Base-by-base conservation (phyloP, 2,329 filamentous ascomycete species). In the Arthroderma sp. region DNA sequence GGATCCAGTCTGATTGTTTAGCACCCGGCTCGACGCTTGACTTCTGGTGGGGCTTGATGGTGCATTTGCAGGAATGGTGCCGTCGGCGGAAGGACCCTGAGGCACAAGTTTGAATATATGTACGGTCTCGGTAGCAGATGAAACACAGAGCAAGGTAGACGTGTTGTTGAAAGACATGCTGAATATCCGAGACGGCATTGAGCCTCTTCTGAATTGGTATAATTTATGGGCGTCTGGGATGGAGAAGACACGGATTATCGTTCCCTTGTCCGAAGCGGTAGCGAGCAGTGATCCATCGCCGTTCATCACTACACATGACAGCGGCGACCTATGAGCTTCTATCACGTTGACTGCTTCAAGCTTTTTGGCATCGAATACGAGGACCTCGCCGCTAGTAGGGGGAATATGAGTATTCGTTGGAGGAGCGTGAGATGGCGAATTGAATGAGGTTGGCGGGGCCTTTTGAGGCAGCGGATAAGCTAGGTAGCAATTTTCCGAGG, bases 91-190 rank as follows among this genome's bases (percentile, higher is more conserved):
- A 9, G 56, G 51, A 2, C 57, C 43, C 65, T 70, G 43, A 4
- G 61, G 60, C 28, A 70, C 71, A 15, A 98, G 73, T 44, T 88
- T 85, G 69, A 98, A 98, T 42, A 98, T 87, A 61, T 98, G 91
- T 6, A 98, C 82, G 0, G 91, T 98, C 57, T 98, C 91, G 0
- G 88, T 94, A 1, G 87, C 88, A 3, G 89, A 96, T 4, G 91
- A 96, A 36, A 98, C 88, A 57, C 88, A 95, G 32, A 98, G 76
- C 7, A 98, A 72, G 1, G 88, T 94, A 2, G 88, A 94, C 47
- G 84, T 87, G 41, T 87, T 80, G 63, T 98, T 98, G 68, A 98
- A 98, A 1, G 88, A 94, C 87, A 98, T 95, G 75, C 87, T 94
- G 67, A 88, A 95, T 54, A 98, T 98, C 36, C 85, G 83, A 1